phyloP scores from a whole-genome alignment of 306 rosid species.

The Alnus glutinosa region DNA sequence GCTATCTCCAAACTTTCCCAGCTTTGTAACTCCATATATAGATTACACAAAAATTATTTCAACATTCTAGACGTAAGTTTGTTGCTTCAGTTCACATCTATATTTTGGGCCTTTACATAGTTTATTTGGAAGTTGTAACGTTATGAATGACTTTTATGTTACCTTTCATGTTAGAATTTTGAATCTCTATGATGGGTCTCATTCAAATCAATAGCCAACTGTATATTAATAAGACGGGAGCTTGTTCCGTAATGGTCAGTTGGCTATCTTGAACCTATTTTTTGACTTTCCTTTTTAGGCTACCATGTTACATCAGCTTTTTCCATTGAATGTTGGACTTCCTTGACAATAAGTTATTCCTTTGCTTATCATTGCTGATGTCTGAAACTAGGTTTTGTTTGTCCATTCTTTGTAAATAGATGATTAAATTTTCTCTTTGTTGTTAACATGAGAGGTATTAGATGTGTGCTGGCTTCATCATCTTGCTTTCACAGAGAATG shows the following conservation, averaged over 20 bases:
- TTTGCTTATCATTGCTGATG: background rate
- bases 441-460: background rate
- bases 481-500: background rate
- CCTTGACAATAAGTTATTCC: background rate
- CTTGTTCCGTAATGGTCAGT: background rate
- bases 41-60: background rate
- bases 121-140: background rate
- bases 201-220: background rate
- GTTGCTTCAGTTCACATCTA: background rate
- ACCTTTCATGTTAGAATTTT: background rate
- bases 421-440: background rate
- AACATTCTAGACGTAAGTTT: background rate
- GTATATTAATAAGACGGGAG: background rate
- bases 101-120: background rate
- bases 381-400: background rate
- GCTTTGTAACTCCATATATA: background rate
- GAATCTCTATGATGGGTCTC: background rate
- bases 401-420: background rate
- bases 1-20: background rate
- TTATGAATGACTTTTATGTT: background rate
- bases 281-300: background rate
- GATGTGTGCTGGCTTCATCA: background rate
- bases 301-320: background rate
- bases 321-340: background rate
- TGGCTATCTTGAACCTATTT: background rate